A percentile compares a stretch with the other conserved stretches of the same genome.
These are phyloP conservation scores for Xylaria sp. DNA, from an alignment of 2,329 filamentous ascomycete genomes.

Conservation along the genomic window DNA sequence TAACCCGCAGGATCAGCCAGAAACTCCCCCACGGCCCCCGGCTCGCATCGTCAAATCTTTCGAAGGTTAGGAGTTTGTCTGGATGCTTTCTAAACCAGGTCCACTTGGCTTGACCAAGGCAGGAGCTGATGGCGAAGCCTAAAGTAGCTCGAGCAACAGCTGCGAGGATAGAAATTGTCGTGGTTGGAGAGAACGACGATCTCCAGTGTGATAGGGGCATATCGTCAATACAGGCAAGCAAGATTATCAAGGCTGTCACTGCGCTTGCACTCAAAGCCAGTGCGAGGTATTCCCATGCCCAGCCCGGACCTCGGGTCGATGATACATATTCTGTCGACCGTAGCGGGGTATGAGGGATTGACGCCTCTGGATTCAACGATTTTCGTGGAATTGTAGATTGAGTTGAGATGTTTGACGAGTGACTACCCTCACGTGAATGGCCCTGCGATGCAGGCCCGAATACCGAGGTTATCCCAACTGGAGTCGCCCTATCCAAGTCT, in stretches of 20 bases:
- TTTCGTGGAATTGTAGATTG: too few relatives aligned
- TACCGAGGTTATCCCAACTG: too few relatives aligned
- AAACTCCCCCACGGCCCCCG: slow-evolving; percentile 35
- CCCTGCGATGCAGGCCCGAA: too few relatives aligned
- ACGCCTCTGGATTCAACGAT: too few relatives aligned
- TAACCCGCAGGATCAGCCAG: slow-evolving; percentile 30
- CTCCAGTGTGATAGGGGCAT: slow-evolving; percentile 26
- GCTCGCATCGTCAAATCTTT: slow-evolving; percentile 37
- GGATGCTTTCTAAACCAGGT: slow-evolving; percentile 32
- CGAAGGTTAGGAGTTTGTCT: slow-evolving; percentile 30
- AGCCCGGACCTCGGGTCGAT: slow-evolving; percentile 1
- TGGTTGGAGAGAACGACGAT: slow-evolving; percentile 27
- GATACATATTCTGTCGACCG: too few relatives aligned
- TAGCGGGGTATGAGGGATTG: too few relatives aligned
- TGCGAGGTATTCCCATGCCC: slow-evolving; percentile 27
- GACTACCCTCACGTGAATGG: too few relatives aligned
- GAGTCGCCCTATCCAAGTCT: too few relatives aligned
- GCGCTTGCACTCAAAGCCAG: slow-evolving; percentile 18
- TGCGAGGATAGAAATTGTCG: slow-evolving; percentile 29
- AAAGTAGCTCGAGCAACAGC: slow-evolving; percentile 28
- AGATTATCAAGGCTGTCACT: slow-evolving; percentile 17
- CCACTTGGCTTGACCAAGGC: slow-evolving; percentile 35
- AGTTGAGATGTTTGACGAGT: too few relatives aligned
- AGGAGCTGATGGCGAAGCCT: slow-evolving; percentile 34
- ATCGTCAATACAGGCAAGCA: slow-evolving; percentile 23